These are phyloP conservation scores for Paecilomyces dactylethromorphus DNA, from an alignment of 2,329 filamentous ascomycete species.

Conservation along the genomic window DNA sequence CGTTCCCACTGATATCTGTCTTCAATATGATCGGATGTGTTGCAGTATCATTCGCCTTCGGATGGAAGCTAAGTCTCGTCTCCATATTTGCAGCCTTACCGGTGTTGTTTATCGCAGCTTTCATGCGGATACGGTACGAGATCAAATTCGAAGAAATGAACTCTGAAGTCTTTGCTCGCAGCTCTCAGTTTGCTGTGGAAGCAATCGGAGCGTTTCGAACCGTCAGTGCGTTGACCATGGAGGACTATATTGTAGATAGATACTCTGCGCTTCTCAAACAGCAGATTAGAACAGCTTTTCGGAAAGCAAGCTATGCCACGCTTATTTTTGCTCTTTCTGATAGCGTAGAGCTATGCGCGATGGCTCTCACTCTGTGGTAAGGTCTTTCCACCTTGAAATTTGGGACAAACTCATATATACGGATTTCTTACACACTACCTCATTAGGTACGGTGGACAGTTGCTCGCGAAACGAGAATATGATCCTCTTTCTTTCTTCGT, in stretches of 20 bases:
- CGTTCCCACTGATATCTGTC: slow-evolving; percentile 53
- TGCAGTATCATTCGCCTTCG: slow-evolving; percentile 62
- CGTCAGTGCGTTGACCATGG: slow-evolving; percentile 63
- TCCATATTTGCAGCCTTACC: slow-evolving; percentile 54
- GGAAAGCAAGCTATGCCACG: slow-evolving; percentile 56
- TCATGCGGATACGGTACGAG: slow-evolving; percentile 55
- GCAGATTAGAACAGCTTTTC: slow-evolving; percentile 56
- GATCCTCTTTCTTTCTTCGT: slow-evolving; percentile 46
- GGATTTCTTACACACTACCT: slow-evolving; percentile 24
- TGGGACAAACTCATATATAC: background rate
- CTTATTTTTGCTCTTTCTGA: slow-evolving; percentile 64
- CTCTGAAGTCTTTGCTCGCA: slow-evolving; percentile 60
- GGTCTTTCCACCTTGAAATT: background rate
- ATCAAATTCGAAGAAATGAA: slow-evolving; percentile 64
- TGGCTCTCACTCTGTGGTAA: slow-evolving; percentile 56
- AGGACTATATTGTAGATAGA: slow-evolving; percentile 56
- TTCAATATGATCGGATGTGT: slow-evolving; percentile 61
- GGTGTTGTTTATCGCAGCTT: slow-evolving; percentile 44
- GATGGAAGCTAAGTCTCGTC: slow-evolving; percentile 71
- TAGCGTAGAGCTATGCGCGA: slow-evolving; percentile 57
- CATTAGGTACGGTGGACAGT: slow-evolving; percentile 57
- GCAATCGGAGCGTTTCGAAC: slow-evolving; percentile 69
- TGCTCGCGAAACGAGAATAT: slow-evolving; percentile 49
- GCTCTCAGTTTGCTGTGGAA: slow-evolving; percentile 68
- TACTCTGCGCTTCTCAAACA: slow-evolving; percentile 54